phyloP scores from a whole-genome alignment of 2,329 filamentous ascomycete genomes.

The Periconia digitata region DNA sequence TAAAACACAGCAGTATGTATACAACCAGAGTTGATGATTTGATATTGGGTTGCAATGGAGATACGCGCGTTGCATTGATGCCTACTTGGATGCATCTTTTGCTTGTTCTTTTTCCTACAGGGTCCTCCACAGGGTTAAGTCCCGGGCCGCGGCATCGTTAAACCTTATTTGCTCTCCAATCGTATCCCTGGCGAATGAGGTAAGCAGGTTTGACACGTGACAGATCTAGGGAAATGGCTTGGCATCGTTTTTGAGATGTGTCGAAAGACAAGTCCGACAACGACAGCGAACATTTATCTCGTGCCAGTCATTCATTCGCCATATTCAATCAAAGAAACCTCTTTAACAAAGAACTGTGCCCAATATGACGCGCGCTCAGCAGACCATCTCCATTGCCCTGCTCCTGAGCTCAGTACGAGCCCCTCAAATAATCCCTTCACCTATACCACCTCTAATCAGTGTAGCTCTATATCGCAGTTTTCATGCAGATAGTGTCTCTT shows the following conservation, averaged over 20 bases:
- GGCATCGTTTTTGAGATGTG: constrained; percentile 1
- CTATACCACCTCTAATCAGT: constrained; percentile 18
- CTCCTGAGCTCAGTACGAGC: constrained; percentile 79
- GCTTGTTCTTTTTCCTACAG: not conserved
- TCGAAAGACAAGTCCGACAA: not conserved
- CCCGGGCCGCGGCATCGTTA: too few species aligned
- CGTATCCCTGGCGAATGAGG: not conserved
- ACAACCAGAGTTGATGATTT: not conserved
- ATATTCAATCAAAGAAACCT: too few species aligned
- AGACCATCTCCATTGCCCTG: constrained; percentile 85
- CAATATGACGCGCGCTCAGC: constrained; percentile 90
- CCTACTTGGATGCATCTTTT: not conserved
- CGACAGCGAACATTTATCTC: constrained; percentile 15
- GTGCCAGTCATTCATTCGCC: constrained; percentile 4
- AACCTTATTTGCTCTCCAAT: not conserved
- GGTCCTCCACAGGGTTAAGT: not conserved
- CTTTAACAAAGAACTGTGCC: constrained; percentile 7
- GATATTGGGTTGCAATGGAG: not conserved
- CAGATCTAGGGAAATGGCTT: too few species aligned
- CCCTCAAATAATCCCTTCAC: constrained; percentile 9
- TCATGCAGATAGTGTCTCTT: constrained; percentile 79
- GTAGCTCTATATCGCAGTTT: constrained; percentile 86
- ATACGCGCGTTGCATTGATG: not conserved
- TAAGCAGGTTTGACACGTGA: too few species aligned
- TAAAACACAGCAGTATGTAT: too few species aligned